Evolutionary conservation across 768 basidiomycete genomes (phyloP).

Genomic region (Tylopilus vinaceipallidus): DNA sequence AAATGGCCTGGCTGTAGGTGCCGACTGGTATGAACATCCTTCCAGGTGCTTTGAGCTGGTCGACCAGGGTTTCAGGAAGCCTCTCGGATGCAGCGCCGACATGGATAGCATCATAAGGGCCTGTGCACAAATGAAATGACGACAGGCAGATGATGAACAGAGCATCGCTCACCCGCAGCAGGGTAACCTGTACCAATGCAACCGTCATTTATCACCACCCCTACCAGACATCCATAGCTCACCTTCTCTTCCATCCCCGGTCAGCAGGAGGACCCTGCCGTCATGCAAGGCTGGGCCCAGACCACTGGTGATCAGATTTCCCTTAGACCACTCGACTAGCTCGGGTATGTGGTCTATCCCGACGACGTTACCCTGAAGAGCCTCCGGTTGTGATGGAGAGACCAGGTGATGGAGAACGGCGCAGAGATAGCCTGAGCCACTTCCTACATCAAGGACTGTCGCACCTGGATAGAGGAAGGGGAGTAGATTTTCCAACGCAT

Average conservation of each 20-base stretch:
- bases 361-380: conserved; percentile 57
- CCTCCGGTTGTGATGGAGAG: conserved; percentile 17
- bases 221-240: conserved; percentile 6
- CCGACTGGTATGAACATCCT: conserved; percentile 95
- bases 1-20: conserved; percentile 52
- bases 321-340: conserved; percentile 65
- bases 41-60: conserved; percentile 74
- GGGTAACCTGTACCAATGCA: conserved; percentile 33
- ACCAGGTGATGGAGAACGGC: conserved; percentile 81
- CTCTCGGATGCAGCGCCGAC: conserved; percentile 89
- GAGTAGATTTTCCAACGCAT: conserved; percentile 77
- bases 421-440: conserved; percentile 83
- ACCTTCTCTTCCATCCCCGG: conserved; percentile 83
- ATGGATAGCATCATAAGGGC: conserved; percentile 82
- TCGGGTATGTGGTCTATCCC: conserved; percentile 91
- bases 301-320: conserved; percentile 69
- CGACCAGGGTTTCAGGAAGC: conserved; percentile 67
- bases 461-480: conserved; percentile 68
- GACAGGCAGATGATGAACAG: not conserved
- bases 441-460: conserved; percentile 85
- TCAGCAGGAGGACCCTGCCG: conserved; percentile 58
- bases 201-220: not conserved
- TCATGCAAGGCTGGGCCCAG: conserved; percentile 51
- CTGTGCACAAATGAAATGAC: conserved; percentile 29
- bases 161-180: conserved; percentile 28